Evolutionary conservation across 2,329 filamentous ascomycete genomes (phyloP).

Genomic region (Aspergillus tamarii): DNA sequence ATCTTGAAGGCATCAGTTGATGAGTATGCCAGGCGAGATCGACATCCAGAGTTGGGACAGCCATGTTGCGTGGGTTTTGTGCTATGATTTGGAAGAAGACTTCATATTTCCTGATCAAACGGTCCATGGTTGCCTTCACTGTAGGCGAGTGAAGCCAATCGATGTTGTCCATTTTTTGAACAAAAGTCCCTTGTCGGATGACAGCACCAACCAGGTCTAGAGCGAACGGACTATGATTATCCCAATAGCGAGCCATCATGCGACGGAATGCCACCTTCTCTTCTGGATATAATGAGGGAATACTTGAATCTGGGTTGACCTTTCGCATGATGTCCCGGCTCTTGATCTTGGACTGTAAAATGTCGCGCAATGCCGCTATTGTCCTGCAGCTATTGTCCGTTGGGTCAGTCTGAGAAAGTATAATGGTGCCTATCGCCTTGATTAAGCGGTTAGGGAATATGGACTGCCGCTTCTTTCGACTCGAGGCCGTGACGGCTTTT

Average conservation of each 20-base stretch:
- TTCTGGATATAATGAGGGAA: slow-evolving; percentile 16
- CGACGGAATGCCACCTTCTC: slow-evolving; percentile 39
- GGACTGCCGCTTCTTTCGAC: slow-evolving; percentile 16
- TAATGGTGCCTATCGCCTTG: slow-evolving; percentile 46
- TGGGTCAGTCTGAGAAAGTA: slow-evolving; percentile 40
- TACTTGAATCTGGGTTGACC: slow-evolving; percentile 38
- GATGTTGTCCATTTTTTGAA: slow-evolving; percentile 69
- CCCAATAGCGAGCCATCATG: slow-evolving; percentile 51
- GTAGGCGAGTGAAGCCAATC: slow-evolving; percentile 78
- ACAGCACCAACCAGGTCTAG: slow-evolving; percentile 48
- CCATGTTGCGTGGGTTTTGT: slow-evolving; percentile 36
- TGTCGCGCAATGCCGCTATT: slow-evolving; percentile 56
- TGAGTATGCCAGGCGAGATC: slow-evolving; percentile 67
- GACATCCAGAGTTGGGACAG: slow-evolving; percentile 42
- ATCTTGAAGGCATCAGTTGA: slow-evolving; percentile 67
- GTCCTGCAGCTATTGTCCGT: slow-evolving; percentile 34
- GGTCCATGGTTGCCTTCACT: slow-evolving; percentile 63
- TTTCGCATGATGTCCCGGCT: slow-evolving; percentile 42
- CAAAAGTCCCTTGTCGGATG: slow-evolving; percentile 47
- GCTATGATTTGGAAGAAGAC: slow-evolving; percentile 50
- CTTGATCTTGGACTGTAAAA: slow-evolving; percentile 53
- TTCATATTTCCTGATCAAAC: slow-evolving; percentile 61
- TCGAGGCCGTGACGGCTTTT: slow-evolving; percentile 18
- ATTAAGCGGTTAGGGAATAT: slow-evolving; percentile 64
- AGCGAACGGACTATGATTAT: slow-evolving; percentile 43